Base-by-base conservation (phyloP, 129 eudicot species). In the Saussurea involucrata region DNA sequence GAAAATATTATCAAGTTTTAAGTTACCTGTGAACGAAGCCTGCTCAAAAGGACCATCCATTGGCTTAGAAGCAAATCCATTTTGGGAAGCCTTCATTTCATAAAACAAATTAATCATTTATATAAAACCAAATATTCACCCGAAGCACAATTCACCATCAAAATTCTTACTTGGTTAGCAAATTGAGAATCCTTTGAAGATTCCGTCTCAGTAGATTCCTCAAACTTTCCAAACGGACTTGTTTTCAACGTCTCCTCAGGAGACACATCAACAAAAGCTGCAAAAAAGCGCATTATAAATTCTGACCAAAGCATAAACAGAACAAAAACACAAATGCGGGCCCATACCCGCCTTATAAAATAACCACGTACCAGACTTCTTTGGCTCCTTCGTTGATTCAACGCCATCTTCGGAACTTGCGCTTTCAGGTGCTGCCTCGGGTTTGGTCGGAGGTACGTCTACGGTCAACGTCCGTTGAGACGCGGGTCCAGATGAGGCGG, bases 201-300 rank as follows among this genome's bases (percentile, higher is more conserved):
- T 34, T 87, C 90, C 24, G 84, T 64, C 82, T 84, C 78, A 21
- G 74, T 10, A 37, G 95, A 74, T 74, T 92, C 95, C 77, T 86
- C 78, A 27, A 70, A 81, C 73, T 78, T 81, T 60, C 83, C 96
- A 74, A 95, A 89, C 27, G 89, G 87, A 68, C 79, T 88, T 2
- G 87, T 79, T 76, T 86, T 85, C 71, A 89, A 21, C 42, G 92
- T 88, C 78, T 95, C 99, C 60, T 88, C 97, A 46, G 97, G 99
- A 32, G 99, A 89, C 71, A 95, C 94, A 69, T 95, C 99, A 40
- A 81, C 93, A 74, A 95, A 95, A 71, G 97, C 99, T 92, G 87
- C 9, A n/a, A 24, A 65, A 61, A 12, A 53, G 4, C 24, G 20
- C 58, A 44, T 74, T 34, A 84, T 22, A 15, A 55, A 65, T 20